phyloP scores from a whole-genome alignment of 202 grass and related monocot species.

The Musa balbisiana region DNA sequence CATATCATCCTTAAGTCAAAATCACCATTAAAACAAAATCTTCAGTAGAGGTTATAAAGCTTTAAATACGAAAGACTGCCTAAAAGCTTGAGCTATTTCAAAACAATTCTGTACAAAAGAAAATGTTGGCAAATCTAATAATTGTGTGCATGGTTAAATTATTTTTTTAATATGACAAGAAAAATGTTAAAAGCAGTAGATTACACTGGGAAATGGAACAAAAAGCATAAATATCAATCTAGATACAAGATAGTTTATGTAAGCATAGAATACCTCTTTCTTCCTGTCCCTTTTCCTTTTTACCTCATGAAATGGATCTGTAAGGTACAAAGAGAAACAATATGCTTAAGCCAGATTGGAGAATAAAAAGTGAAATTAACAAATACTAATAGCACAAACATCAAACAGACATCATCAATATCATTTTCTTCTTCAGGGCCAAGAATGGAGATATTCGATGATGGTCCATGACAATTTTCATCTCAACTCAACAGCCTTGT shows the following conservation, averaged over 20 bases:
- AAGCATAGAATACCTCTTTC: conserved; percentile 61
- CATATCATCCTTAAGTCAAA: too few species aligned
- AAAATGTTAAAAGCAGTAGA: neutral
- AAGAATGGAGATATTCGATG: neutral
- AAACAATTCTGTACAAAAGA: too few species aligned
- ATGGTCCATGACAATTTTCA: neutral
- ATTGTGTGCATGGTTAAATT: neutral
- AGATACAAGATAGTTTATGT: neutral
- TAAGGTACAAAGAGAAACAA: conserved; percentile 19
- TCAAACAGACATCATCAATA: neutral
- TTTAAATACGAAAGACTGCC: neutral
- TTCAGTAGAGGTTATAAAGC: neutral
- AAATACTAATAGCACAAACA: neutral
- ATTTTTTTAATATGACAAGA: neutral
- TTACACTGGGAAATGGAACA: neutral
- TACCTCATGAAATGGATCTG: conserved; percentile 95
- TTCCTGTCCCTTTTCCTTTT: conserved; percentile 80
- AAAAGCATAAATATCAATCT: neutral
- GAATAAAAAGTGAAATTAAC: neutral
- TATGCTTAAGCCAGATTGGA: neutral
- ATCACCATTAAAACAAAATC: neutral
- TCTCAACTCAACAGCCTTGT: neutral
- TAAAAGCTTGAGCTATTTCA: neutral
- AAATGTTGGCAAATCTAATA: neutral
- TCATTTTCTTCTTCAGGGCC: neutral